These are phyloP conservation scores for Cyphellophora europaea DNA, from an alignment of 2,329 filamentous ascomycete genomes.

Conservation along the genomic window DNA sequence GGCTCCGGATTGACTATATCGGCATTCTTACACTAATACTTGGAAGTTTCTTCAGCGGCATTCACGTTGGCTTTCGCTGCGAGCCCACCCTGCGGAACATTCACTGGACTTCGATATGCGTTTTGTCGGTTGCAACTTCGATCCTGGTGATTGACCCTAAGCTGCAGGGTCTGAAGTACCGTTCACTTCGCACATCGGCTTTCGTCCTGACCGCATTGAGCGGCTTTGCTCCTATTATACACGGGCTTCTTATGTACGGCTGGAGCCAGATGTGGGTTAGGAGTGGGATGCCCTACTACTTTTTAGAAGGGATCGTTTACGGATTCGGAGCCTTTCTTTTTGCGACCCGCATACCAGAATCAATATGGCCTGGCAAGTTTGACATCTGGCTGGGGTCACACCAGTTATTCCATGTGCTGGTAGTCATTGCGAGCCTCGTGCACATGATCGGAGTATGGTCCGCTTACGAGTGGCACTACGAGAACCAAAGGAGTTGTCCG, in stretches of 20 bases:
- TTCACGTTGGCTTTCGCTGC: conserved; percentile 28
- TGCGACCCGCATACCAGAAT: conserved; percentile 18
- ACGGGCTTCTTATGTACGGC: conserved; percentile 21
- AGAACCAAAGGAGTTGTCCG: conserved; percentile 16
- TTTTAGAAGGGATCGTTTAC: conserved; percentile 24
- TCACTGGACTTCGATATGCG: conserved; percentile 29
- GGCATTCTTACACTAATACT: conserved; percentile 26
- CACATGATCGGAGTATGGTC: conserved; percentile 30
- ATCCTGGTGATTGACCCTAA: conserved; percentile 26
- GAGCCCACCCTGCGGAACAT: conserved; percentile 19
- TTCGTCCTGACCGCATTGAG: conserved; percentile 25
- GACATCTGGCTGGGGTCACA: conserved; percentile 27
- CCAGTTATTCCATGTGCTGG: conserved; percentile 26
- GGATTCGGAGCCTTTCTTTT: conserved; percentile 23
- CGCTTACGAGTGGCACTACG: conserved; percentile 25
- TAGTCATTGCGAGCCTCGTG: conserved; percentile 30
- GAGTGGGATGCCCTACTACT: conserved; percentile 24
- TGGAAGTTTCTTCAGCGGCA: conserved; percentile 26
- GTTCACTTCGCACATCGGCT: conserved; percentile 19
- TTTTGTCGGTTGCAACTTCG: conserved; percentile 22
- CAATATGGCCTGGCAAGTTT: conserved; percentile 23
- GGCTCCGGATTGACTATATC: conserved; percentile 24
- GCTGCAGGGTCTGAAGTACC: conserved; percentile 23
- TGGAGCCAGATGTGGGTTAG: conserved; percentile 19
- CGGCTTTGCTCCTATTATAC: conserved; percentile 25